phyloP scores from a whole-genome alignment of 345 rosid species.

The Kernera saxatilis region DNA sequence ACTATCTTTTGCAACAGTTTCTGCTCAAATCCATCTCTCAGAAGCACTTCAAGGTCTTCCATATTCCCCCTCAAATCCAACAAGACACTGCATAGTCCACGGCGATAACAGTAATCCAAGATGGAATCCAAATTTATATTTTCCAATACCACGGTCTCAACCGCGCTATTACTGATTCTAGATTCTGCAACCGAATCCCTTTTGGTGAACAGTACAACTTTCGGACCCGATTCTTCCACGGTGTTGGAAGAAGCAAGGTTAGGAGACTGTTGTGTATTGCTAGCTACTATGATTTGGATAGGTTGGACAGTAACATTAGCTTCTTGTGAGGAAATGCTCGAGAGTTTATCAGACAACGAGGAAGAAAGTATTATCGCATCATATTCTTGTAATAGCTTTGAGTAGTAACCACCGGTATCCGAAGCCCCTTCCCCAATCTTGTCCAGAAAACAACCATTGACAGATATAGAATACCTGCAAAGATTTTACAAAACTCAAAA shows the following conservation, averaged over 20 bases:
- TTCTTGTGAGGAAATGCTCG: constrained; percentile 49
- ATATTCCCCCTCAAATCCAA: constrained; percentile 56
- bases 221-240: constrained; percentile 31
- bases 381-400: constrained; percentile 63
- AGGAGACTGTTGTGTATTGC: constrained; percentile 26
- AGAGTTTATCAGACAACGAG: constrained; percentile 31
- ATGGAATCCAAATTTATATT: constrained; percentile 39
- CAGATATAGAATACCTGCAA: constrained; percentile 63
- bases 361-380: constrained; percentile 59
- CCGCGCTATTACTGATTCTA: constrained; percentile 26
- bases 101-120: constrained; percentile 44
- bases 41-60: constrained; percentile 45
- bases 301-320: constrained; percentile 58
- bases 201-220: constrained; percentile 39
- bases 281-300: constrained; percentile 41
- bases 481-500: not conserved
- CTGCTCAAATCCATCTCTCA: constrained; percentile 44
- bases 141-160: constrained; percentile 48
- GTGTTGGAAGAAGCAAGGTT: not conserved
- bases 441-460: constrained; percentile 49
- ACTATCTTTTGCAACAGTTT: constrained; percentile 48
- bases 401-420: constrained; percentile 63
- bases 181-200: constrained; percentile 29
- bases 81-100: constrained; percentile 56
- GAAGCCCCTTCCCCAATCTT: constrained; percentile 60